Evolutionary conservation across 2,329 filamentous ascomycete genomes (phyloP).

Genomic region (Sarocladiaceae sp.): DNA sequence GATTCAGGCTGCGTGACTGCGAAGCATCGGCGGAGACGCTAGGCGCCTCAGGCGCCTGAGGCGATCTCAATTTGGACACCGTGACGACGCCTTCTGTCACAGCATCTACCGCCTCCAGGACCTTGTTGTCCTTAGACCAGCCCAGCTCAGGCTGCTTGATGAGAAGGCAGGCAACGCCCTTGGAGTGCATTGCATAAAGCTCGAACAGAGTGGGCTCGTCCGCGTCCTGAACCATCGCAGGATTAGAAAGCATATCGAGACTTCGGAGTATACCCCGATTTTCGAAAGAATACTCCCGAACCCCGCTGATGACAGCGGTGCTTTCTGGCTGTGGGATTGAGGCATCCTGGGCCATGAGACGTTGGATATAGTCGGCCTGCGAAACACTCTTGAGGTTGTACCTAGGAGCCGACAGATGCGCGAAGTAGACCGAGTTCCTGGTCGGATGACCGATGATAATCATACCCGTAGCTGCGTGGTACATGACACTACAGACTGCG

Average conservation of each 20-base stretch:
- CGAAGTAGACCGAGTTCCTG: slow-evolving; percentile 94
- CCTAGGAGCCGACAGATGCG: slow-evolving; percentile 88
- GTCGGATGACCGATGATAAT: slow-evolving; percentile 94
- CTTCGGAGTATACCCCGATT: slow-evolving; percentile 84
- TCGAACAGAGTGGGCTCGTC: slow-evolving; percentile 80
- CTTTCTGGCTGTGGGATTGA: slow-evolving; percentile 80
- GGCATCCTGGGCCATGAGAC: slow-evolving; percentile 64
- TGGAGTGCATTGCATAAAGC: slow-evolving; percentile 95
- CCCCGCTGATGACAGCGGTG: slow-evolving; percentile 93
- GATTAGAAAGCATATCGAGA: slow-evolving; percentile 75
- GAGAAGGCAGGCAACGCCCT: slow-evolving; percentile 83
- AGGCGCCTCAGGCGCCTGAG: slow-evolving; percentile 33
- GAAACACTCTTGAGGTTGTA: slow-evolving; percentile 79
- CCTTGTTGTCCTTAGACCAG: slow-evolving; percentile 86
- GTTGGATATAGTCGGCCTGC: slow-evolving; percentile 82
- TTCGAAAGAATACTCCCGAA: slow-evolving; percentile 89
- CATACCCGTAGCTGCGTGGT: slow-evolving; percentile 87
- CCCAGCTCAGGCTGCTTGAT: slow-evolving; percentile 87
- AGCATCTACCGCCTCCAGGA: slow-evolving; percentile 71
- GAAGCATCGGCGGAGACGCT: slow-evolving; percentile 26
- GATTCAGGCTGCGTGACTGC: slow-evolving; percentile 28
- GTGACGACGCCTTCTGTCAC: slow-evolving; percentile 66
- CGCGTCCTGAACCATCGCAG: slow-evolving; percentile 54
- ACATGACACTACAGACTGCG: slow-evolving; percentile 94
- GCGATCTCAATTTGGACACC: slow-evolving; percentile 61